Evolutionary conservation across 2,329 filamentous ascomycete species (phyloP), one percentile per base, ranked within the genome.

Genomic region (Diaporthe nobilis): DNA sequence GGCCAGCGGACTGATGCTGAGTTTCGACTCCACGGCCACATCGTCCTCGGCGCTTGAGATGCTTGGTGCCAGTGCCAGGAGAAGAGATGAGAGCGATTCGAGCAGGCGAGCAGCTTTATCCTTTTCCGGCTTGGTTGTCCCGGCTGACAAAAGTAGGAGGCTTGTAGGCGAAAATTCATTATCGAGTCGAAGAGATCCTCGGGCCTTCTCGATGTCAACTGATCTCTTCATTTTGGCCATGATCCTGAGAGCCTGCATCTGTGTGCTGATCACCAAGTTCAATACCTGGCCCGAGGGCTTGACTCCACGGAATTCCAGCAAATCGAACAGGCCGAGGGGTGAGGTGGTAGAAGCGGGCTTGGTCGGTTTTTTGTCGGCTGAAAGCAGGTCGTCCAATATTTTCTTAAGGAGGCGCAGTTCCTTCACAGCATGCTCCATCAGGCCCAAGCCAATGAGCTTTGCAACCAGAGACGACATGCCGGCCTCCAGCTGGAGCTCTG

Each of bases 381-480:
- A 71, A 12, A 77, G 31, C 34, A 79, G 75, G n/a, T 77, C 79
- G 63, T 93, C 91, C 58, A 96, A 79, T 44, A 91, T 88, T 76
- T 85, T 88, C 82, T 94, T 95, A 78, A 96, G 82, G 15, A 92
- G 85, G 55, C 90, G 87, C 75, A 96, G 82, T 80, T 96, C 94
- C 80, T 92, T 94, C 57, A 91, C 83, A 0, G 94, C 94, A 74
- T 93, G 86, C n/a, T 92, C 90, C 61, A 93, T 90, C 71, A 95
- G 82, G 1, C 91, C 90, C 65, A 95, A 85, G 0, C 86, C 85
- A 20, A 95, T 85, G 1, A 96, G 85, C 81, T 92, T 94, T 53
- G 90, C 90, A 53, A 93, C 84, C 72, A 96, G 87, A 0, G 92
- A 91, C 22, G 93, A 90, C 88, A 94, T 94, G 72, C 94, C 94